Base-by-base conservation (phyloP, 352 stramenopile species). In the Globisporangium carolinianum region DNA sequence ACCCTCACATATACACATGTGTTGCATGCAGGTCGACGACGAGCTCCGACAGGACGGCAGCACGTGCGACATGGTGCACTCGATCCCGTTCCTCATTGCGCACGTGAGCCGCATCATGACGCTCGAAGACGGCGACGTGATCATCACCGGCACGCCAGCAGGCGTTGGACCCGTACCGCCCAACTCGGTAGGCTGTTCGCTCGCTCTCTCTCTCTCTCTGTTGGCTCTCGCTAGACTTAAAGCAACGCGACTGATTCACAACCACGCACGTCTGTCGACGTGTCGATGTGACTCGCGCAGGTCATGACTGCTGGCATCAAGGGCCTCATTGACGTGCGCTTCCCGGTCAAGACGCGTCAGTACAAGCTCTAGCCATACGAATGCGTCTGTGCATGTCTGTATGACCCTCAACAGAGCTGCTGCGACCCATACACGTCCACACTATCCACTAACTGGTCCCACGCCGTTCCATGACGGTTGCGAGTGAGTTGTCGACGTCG, bases 101-200 rank as follows among this genome's bases (percentile, higher is more conserved):
- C 79, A 91, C 66, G 72, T 91, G 51, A 92, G 79, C 51, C 76
- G 76, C 62, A 86, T 91, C 57, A 91, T 93, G 79, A 92, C 81
- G 50, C 75, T 93, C 32, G 83, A 95, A 54, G 76, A 88, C 65
- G 85, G 83, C 32, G 85, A 95, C 55, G 56, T 95, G 42, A 86
- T 95, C 60, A 89, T 93, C 66, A 95, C 85, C 8, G 83, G 85
- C 52, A 95, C 83, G 0, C 85, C 85, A 4, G 78, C 87, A 71
- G 84, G 82, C 58, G 84, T 94, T 49, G 82, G 80, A 5, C 71
- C 80, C 0, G 75, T 93, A 37, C 72, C 70, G 9, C 53, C 69
- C 37, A 75, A 77, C 66, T 86, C 74, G 64, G 76, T 91, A 76
- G 53, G 76, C 24, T 32, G 24, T 32, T 32, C 3, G 24, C 24